These are phyloP conservation scores for Rhododendron henanense DNA, from an alignment of 148 eudicot species.

Conservation along the genomic window DNA sequence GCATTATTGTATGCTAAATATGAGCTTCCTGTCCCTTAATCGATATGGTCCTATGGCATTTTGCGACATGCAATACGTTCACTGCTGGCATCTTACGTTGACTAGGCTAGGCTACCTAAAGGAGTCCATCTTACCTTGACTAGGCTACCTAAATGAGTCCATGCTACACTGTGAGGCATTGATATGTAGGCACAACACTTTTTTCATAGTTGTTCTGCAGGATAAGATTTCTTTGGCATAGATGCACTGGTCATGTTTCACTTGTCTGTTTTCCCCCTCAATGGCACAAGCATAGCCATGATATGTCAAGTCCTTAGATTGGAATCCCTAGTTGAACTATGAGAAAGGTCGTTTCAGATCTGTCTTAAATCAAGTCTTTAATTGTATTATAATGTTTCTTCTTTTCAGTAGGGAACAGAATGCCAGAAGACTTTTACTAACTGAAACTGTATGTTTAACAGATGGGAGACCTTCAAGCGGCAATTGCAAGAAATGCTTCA, in stretches of 20 bases:
- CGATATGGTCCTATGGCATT: neutral
- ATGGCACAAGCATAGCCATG: neutral
- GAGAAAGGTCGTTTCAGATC: neutral
- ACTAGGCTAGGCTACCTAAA: neutral
- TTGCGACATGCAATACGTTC: neutral
- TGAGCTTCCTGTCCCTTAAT: neutral
- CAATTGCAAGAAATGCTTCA: slow-evolving; percentile 84
- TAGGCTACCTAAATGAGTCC: neutral
- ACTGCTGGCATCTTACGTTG: neutral
- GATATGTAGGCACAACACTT: neutral
- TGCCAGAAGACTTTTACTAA: neutral
- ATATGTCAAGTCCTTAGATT: neutral
- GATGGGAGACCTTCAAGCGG: slow-evolving; percentile 73
- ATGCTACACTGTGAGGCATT: neutral
- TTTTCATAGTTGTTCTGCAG: neutral
- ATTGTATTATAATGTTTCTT: neutral
- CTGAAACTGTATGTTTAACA: slow-evolving; percentile 23
- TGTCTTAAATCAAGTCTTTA: neutral
- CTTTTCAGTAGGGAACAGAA: neutral
- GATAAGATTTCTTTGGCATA: neutral
- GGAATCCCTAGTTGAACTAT: neutral
- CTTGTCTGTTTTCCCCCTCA: neutral
- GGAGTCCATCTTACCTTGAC: neutral
- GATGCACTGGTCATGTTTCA: neutral
- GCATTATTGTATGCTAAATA: neutral